A percentile compares a stretch with the other conserved stretches of the same genome.
Conservation (phyloP, 179 eudicot species). For the Corrigiola litoralis region DNA sequence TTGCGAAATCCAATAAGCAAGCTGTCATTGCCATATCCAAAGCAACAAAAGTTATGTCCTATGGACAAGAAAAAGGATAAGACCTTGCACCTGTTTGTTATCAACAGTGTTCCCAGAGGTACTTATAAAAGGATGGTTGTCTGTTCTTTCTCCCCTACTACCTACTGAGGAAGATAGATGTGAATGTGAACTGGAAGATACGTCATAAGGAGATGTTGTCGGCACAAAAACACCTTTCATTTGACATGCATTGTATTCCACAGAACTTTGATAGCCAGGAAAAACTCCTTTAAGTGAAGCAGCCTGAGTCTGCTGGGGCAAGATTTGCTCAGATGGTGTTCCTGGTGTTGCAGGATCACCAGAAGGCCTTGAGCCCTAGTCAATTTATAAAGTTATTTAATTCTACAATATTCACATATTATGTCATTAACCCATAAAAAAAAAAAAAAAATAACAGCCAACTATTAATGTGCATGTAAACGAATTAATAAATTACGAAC, state of each 20-base stretch:
- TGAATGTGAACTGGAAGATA: conserved; percentile 51
- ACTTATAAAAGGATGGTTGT: conserved; percentile 45
- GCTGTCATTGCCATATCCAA: neutral
- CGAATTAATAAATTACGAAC: too few relatives aligned
- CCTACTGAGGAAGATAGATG: conserved; percentile 52
- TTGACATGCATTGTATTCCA: conserved; percentile 49
- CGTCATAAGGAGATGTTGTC: conserved; percentile 64
- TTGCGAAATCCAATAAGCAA: neutral
- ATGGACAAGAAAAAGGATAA: neutral
- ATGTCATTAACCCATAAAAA: neutral
- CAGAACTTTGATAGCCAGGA: conserved; percentile 46
- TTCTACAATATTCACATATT: neutral
- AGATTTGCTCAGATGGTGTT: conserved; percentile 39
- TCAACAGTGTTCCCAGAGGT: conserved; percentile 54
- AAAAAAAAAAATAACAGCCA: neutral
- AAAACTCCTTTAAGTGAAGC: conserved; percentile 51
- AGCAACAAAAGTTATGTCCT: neutral
- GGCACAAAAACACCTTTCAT: conserved; percentile 52
- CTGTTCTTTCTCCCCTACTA: conserved; percentile 44
- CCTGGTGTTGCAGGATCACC: conserved; percentile 41
- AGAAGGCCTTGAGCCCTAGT: conserved; percentile 54
- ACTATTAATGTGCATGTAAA: too few relatives aligned
- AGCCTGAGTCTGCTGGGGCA: conserved; percentile 59
- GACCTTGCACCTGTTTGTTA: conserved; percentile 53
- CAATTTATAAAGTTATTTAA: neutral